A percentile compares a stretch with the other conserved stretches of the same genome.
phyloP scores from a whole-genome alignment of 2,329 filamentous ascomycete species.

The Penicillium nordicum region DNA sequence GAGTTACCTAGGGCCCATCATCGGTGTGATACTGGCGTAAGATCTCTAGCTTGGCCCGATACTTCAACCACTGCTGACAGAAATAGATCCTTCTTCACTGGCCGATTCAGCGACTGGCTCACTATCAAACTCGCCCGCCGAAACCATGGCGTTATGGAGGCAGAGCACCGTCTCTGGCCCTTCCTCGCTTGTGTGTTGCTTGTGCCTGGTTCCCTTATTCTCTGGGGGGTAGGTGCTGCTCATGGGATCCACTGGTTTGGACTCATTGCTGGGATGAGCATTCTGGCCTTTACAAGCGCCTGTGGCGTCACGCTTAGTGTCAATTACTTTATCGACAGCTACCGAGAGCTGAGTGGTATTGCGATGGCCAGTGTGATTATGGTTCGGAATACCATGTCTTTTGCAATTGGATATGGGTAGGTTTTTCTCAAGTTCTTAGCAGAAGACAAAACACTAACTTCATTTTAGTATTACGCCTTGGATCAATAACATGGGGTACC shows the following conservation, averaged over 20 bases:
- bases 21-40: conserved; percentile 34
- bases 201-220: conserved; percentile 33
- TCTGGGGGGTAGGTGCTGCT: conserved; percentile 44
- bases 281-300: conserved; percentile 40
- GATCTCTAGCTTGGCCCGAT: background rate
- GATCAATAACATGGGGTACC: conserved; percentile 43
- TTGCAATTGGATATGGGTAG: conserved; percentile 45
- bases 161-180: conserved; percentile 43
- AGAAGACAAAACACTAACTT: background rate
- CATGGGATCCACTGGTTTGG: conserved; percentile 44
- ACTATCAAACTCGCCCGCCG: conserved; percentile 39
- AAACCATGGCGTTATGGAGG: conserved; percentile 42
- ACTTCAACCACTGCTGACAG: background rate
- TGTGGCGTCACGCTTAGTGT: conserved; percentile 39
- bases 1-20: conserved; percentile 36
- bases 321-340: conserved; percentile 43
- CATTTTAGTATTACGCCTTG: conserved; percentile 45
- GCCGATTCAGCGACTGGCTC: conserved; percentile 40
- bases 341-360: conserved; percentile 40
- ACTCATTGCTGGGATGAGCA: conserved; percentile 43
- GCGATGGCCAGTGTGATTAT: conserved; percentile 45
- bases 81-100: conserved; percentile 37
- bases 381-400: conserved; percentile 49
- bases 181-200: conserved; percentile 35
- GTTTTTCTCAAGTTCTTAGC: background rate